Evolutionary conservation across 2,329 filamentous ascomycete species (phyloP).

Genomic region (Phyllosticta citribraziliensis): DNA sequence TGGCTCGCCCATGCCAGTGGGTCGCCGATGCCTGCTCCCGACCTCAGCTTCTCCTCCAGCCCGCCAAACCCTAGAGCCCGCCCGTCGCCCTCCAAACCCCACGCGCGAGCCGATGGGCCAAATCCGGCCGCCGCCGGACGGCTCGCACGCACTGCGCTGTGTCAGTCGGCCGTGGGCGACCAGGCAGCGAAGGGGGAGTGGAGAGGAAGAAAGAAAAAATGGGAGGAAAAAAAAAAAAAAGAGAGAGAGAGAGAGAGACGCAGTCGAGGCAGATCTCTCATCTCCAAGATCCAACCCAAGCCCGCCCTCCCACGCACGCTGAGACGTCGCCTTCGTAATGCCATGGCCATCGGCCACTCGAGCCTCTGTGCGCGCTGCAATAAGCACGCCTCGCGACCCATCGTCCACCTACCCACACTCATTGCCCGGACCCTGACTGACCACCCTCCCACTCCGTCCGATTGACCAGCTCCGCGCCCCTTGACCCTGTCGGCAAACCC

Average conservation of each 20-base stretch:
- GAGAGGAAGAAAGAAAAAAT: no score
- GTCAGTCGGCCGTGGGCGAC: no score
- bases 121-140: neutral
- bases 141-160: neutral
- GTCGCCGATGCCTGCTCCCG: neutral
- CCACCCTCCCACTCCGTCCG: neutral
- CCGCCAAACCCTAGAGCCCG: neutral
- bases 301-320: slow-evolving; percentile 2
- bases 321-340: slow-evolving; percentile 2
- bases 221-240: no score
- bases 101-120: neutral
- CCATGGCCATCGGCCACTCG: slow-evolving; percentile 1
- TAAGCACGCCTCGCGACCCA: slow-evolving; percentile 6
- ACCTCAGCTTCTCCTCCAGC: neutral
- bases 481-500: slow-evolving; percentile 1
- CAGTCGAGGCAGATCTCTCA: neutral
- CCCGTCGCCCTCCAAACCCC: neutral
- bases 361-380: slow-evolving; percentile 1
- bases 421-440: slow-evolving; percentile 5
- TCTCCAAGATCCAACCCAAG: neutral
- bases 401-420: neutral
- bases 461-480: neutral
- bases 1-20: neutral
- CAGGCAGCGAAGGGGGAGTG: no score
- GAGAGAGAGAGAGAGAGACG: neutral